Percentiles rank a stretch among this genome's conserved stretches.
Evolutionary conservation across 306 rosid genomes (phyloP).

Genomic region (Sesbania bispinosa): DNA sequence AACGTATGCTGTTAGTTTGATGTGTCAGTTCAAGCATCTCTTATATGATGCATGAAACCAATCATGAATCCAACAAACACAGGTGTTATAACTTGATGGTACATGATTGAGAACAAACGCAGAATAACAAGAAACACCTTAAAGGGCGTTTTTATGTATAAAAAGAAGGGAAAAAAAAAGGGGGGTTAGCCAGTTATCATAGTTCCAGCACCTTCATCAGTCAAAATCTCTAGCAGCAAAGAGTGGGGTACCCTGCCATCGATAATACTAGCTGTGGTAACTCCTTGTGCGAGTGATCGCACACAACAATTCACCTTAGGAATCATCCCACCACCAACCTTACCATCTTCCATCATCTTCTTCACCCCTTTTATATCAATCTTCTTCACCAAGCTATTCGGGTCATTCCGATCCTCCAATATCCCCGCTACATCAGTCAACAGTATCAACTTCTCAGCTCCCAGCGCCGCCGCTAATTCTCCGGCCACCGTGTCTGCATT

Average conservation of each 20-base stretch:
- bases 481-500: constrained; percentile 93
- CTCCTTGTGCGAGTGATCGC: constrained; percentile 79
- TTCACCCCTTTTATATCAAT: constrained; percentile 72
- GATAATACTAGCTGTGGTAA: constrained; percentile 75
- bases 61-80: background rate
- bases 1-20: too few relatives aligned
- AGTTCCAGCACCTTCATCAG: constrained; percentile 92
- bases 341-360: constrained; percentile 68
- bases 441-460: constrained; percentile 89
- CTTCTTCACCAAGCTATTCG: constrained; percentile 65
- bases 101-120: background rate
- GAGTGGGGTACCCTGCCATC: constrained; percentile 86
- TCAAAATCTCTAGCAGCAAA: constrained; percentile 76
- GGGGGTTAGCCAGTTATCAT: constrained; percentile 63
- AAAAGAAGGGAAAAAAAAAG: background rate
- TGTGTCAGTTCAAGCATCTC: too few relatives aligned
- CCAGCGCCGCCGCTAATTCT: constrained; percentile 82
- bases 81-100: background rate
- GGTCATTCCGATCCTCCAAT: constrained; percentile 52
- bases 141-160: background rate
- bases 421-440: constrained; percentile 90
- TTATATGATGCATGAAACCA: background rate
- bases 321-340: constrained; percentile 87
- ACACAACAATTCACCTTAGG: constrained; percentile 88
- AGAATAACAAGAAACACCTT: background rate